phyloP scores from a whole-genome alignment of 129 eudicot genomes.

The Tagetes patula region DNA sequence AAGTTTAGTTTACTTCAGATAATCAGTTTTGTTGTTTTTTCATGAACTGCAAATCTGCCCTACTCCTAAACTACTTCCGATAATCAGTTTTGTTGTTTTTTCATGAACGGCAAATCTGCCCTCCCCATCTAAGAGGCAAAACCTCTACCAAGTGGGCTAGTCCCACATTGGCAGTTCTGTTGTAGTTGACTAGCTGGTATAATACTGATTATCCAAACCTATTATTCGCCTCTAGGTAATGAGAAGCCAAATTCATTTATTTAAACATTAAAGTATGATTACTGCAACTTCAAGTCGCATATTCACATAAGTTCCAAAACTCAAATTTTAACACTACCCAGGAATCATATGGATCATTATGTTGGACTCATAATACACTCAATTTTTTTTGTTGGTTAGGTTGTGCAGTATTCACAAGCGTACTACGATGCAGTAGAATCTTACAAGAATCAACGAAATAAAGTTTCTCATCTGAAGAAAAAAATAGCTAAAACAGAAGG shows the following conservation, averaged over 20 bases:
- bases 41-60: too few species aligned
- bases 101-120: too few species aligned
- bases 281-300: background rate
- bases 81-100: background rate
- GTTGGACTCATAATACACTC: background rate
- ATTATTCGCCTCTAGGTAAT: background rate
- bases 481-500: slow-evolving; percentile 88
- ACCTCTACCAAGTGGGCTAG: too few species aligned
- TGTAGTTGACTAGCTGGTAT: background rate
- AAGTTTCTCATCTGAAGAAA: slow-evolving; percentile 88
- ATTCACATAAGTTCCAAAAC: background rate
- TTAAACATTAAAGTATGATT: background rate
- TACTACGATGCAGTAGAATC: slow-evolving; percentile 66
- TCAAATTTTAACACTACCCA: background rate
- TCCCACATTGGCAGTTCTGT: too few species aligned
- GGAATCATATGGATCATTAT: slow-evolving; percentile 1
- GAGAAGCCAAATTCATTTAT: background rate
- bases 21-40: background rate
- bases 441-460: slow-evolving; percentile 88
- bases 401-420: slow-evolving; percentile 58
- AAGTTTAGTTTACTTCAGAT: background rate
- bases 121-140: too few species aligned
- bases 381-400: slow-evolving; percentile 38
- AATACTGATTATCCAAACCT: background rate
- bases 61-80: background rate